Conservation (phyloP, 192 early-diverging fungal species). For the Backusella sp. region DNA sequence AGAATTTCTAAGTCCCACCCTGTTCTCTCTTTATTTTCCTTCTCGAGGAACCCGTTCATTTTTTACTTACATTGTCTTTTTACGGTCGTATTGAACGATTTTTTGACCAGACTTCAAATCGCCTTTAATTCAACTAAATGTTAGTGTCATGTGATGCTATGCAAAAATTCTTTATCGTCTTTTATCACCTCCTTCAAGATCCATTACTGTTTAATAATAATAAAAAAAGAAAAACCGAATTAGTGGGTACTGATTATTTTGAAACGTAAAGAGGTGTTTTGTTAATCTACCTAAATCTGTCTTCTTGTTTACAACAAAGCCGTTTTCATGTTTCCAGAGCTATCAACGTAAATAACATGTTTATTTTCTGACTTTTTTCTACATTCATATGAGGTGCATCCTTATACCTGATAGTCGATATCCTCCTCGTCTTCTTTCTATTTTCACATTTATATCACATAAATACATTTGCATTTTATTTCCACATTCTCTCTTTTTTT, state of each 20-base stretch:
- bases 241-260: background rate
- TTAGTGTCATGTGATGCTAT: background rate
- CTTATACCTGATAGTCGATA: background rate
- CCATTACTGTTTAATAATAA: slow-evolving; percentile 12
- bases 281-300: slow-evolving; percentile 14
- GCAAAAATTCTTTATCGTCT: background rate
- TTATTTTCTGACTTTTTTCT: background rate
- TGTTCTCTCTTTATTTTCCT: background rate
- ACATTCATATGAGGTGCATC: background rate
- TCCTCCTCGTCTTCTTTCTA: slow-evolving; percentile 17
- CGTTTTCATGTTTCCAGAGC: slow-evolving; percentile 27
- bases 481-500: background rate
- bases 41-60: background rate
- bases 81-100: slow-evolving; percentile 28
- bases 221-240: background rate
- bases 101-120: slow-evolving; percentile 12
- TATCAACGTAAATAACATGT: background rate
- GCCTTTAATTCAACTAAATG: background rate
- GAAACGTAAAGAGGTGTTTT: background rate
- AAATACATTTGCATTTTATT: background rate
- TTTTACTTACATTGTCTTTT: slow-evolving; percentile 27
- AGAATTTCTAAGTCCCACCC: background rate
- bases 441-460: background rate
- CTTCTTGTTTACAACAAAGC: slow-evolving; percentile 23
- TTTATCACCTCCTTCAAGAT: slow-evolving; percentile 20